Percentiles rank a stretch among this genome's conserved stretches.
phyloP scores from a whole-genome alignment of 139 green algal genomes.

The Chlamydomonas applanata region DNA sequence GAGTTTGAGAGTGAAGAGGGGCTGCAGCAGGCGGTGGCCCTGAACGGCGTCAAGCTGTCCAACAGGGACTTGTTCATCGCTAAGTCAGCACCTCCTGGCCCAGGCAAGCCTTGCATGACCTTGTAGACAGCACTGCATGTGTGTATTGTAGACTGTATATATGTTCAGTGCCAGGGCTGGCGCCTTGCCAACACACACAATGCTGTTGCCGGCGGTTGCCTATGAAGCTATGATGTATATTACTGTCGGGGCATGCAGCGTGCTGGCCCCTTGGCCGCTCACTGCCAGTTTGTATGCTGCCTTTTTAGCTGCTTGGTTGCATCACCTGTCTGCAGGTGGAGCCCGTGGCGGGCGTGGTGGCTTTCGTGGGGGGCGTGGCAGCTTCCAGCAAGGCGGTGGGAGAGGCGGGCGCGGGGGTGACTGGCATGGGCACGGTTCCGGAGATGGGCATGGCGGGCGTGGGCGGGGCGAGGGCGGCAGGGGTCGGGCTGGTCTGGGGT shows the following conservation, averaged over 20 bases:
- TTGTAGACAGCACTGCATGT: too few species aligned
- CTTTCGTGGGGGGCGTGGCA: too few species aligned
- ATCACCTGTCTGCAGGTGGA: background rate
- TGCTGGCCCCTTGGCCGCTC: too few species aligned
- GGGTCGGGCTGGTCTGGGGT: background rate
- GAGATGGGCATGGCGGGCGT: background rate
- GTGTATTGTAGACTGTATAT: too few species aligned
- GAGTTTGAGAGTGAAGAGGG: conserved; percentile 8
- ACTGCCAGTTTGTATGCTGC: background rate
- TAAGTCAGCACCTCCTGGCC: conserved; percentile 1
- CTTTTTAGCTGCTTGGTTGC: too few species aligned
- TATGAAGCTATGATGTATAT: too few species aligned
- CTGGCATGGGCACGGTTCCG: background rate
- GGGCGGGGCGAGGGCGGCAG: background rate
- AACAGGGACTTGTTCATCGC: background rate
- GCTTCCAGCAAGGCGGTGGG: too few species aligned
- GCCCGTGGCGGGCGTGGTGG: background rate
- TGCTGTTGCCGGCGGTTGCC: too few species aligned
- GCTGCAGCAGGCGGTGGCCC: conserved; percentile 2
- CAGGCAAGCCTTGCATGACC: too few species aligned
- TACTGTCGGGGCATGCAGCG: too few species aligned
- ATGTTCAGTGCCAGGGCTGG: too few species aligned
- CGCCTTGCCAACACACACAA: too few species aligned
- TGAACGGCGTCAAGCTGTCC: conserved; percentile 3
- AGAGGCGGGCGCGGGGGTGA: background rate